Conservation (phyloP, 352 stramenopile species). For the Paralagenidium karlingii region DNA sequence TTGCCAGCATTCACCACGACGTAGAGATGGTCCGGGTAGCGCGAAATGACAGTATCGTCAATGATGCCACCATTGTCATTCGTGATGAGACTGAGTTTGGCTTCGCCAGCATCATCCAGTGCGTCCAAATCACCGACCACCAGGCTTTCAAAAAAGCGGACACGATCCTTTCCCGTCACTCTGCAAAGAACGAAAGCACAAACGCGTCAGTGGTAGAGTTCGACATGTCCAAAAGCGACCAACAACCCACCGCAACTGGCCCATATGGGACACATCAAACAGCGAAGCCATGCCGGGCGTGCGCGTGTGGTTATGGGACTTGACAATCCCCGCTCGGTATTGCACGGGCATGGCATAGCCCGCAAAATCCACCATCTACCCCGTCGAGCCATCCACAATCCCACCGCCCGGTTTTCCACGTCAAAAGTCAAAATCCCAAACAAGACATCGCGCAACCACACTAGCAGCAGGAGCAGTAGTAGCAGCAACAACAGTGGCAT, state of each 20-base stretch:
- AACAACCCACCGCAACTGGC: slow-evolving; percentile 60
- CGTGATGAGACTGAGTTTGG: slow-evolving; percentile 91
- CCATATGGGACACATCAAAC: slow-evolving; percentile 99
- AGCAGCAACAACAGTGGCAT: too few relatives aligned
- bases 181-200: slow-evolving; percentile 4
- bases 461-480: too few relatives aligned
- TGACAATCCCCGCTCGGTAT: slow-evolving; percentile 94
- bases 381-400: too few relatives aligned
- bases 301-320: slow-evolving; percentile 84
- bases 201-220: not conserved
- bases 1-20: slow-evolving; percentile 98
- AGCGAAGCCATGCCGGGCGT: slow-evolving; percentile 69
- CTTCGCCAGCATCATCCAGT: slow-evolving; percentile 63
- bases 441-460: too few relatives aligned
- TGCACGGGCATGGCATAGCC: slow-evolving; percentile 97
- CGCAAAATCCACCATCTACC: slow-evolving; percentile 91
- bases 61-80: slow-evolving; percentile 96
- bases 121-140: slow-evolving; percentile 92
- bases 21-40: slow-evolving; percentile 87
- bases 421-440: too few relatives aligned
- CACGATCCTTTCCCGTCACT: slow-evolving; percentile 90
- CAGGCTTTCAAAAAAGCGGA: slow-evolving; percentile 91
- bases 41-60: slow-evolving; percentile 97
- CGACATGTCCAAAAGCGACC: slow-evolving; percentile 1
- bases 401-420: too few relatives aligned